phyloP scores from a whole-genome alignment of 179 eudicot species.

The Beta macrorhiza region DNA sequence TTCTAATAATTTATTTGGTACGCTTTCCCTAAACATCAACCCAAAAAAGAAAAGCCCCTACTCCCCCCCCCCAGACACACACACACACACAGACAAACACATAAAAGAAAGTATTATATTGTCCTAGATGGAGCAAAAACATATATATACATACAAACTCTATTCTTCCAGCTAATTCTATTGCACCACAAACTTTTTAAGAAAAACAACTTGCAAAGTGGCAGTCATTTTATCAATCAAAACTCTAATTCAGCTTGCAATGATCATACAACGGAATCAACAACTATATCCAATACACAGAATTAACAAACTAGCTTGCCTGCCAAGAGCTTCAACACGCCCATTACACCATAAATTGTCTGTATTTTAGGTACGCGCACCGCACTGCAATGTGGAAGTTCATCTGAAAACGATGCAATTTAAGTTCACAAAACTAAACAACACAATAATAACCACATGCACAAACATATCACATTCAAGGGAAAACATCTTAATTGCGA shows the following conservation, averaged over 20 bases:
- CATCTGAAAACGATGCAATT: constrained; percentile 47
- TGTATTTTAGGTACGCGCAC: constrained; percentile 68
- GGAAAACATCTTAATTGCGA: no score
- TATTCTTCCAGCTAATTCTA: not conserved
- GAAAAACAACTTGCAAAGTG: not conserved
- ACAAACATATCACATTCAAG: not conserved
- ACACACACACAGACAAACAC: not conserved
- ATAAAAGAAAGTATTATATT: not conserved
- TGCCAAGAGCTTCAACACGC: constrained; percentile 83
- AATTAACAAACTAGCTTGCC: constrained; percentile 42
- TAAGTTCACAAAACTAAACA: not conserved
- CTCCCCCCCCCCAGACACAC: not conserved
- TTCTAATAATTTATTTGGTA: not conserved
- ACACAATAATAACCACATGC: not conserved
- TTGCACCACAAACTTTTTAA: no score
- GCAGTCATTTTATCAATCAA: not conserved
- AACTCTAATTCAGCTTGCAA: not conserved
- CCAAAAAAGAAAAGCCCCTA: not conserved
- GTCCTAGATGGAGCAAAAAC: not conserved
- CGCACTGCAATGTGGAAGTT: constrained; percentile 60
- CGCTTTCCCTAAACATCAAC: not conserved
- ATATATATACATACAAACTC: not conserved
- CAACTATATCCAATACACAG: not conserved
- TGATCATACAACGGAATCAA: no score
- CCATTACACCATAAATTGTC: constrained; percentile 80